Percentiles rank a stretch among this genome's conserved stretches.
These are phyloP conservation scores for Citrus glauca DNA, from an alignment of 345 rosid genomes.

Conservation along the genomic window DNA sequence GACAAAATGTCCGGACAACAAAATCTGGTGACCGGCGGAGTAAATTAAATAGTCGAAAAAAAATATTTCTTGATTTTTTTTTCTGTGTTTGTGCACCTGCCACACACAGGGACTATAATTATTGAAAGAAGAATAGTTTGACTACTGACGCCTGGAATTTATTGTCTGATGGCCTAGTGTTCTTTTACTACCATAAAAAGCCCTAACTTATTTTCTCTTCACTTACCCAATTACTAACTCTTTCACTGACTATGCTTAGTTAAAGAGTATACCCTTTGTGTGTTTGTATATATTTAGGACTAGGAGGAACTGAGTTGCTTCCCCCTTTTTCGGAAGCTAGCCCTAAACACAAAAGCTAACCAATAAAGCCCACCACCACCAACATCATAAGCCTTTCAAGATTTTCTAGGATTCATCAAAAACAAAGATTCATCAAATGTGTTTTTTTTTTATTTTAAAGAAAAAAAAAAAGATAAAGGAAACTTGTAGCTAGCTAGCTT, in stretches of 20 bases:
- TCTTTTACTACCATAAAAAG: slow-evolving; percentile 8
- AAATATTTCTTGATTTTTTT: too few species aligned
- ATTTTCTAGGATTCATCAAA: slow-evolving; percentile 35
- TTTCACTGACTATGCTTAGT: neutral
- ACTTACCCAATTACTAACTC: neutral
- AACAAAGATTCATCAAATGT: neutral
- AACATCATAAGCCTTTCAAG: slow-evolving; percentile 33
- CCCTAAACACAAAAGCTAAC: slow-evolving; percentile 3
- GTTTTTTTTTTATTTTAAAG: too few species aligned
- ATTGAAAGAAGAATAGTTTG: neutral
- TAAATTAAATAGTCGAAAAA: too few species aligned
- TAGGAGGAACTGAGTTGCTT: slow-evolving; percentile 18
- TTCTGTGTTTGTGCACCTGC: too few species aligned
- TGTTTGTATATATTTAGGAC: neutral
- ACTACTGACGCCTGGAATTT: neutral
- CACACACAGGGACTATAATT: neutral
- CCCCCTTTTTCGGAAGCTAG: slow-evolving; percentile 17
- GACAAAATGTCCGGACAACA: too few species aligned
- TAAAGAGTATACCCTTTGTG: neutral
- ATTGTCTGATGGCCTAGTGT: neutral
- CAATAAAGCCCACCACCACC: slow-evolving; percentile 11
- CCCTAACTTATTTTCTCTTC: slow-evolving; percentile 12
- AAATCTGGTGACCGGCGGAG: too few species aligned
- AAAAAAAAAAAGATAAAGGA: neutral
- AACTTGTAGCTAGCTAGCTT: neutral